phyloP scores from a whole-genome alignment of 2,329 filamentous ascomycete genomes.

The Cladosporium sp. region DNA sequence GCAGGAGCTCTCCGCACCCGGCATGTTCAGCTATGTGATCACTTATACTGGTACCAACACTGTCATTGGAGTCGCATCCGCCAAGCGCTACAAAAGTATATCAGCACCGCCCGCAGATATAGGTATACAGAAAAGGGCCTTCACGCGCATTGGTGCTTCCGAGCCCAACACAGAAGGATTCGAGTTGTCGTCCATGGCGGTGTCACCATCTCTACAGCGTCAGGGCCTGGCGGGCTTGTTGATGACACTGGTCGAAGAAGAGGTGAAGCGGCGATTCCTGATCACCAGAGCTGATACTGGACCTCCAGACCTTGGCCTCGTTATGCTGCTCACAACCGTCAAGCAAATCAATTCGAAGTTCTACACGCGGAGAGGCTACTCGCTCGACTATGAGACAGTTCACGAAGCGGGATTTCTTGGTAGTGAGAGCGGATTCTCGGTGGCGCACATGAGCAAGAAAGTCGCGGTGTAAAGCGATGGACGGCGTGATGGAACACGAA shows the following conservation, averaged over 20 bases:
- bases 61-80: constrained; percentile 24
- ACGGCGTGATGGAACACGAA: background rate
- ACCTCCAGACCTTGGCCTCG: background rate
- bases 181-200: constrained; percentile 27
- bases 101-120: background rate
- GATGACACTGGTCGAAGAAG: constrained; percentile 27
- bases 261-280: constrained; percentile 23
- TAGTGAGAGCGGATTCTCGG: constrained; percentile 25
- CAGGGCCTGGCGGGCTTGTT: constrained; percentile 27
- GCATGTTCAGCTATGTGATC: constrained; percentile 27
- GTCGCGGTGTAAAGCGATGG: background rate
- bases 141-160: background rate
- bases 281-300: background rate
- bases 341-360: constrained; percentile 27
- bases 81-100: constrained; percentile 23
- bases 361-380: constrained; percentile 24
- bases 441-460: constrained; percentile 27
- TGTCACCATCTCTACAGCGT: constrained; percentile 22
- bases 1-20: constrained; percentile 20
- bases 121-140: background rate
- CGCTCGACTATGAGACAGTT: constrained; percentile 26
- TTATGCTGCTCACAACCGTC: constrained; percentile 28
- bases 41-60: constrained; percentile 12
- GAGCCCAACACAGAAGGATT: constrained; percentile 18
- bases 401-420: constrained; percentile 24